A percentile compares a stretch with the other conserved stretches of the same genome.
Evolutionary conservation across 441 rosid species (phyloP).

Genomic region (Adansonia gregorii): DNA sequence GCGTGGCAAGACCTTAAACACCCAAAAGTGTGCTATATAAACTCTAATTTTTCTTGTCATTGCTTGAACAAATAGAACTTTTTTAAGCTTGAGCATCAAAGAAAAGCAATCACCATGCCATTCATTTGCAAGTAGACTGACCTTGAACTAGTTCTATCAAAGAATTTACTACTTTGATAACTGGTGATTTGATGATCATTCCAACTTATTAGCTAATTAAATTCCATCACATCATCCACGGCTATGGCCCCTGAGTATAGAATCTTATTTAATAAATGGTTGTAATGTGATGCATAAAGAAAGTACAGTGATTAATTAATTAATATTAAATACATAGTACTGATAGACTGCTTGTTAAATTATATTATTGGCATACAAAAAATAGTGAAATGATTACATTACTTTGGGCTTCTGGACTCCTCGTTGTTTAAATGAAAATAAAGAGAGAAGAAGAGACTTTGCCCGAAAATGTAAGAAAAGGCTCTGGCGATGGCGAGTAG

Average conservation of each 20-base stretch:
- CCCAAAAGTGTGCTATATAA: neutral
- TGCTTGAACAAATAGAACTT: neutral
- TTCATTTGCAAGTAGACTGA: neutral
- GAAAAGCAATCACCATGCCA: neutral
- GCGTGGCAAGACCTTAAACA: neutral
- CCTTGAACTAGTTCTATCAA: neutral
- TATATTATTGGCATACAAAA: neutral
- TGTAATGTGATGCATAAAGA: neutral
- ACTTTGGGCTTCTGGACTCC: neutral
- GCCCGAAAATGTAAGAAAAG: constrained; percentile 15
- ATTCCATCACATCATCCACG: neutral
- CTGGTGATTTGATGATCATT: neutral
- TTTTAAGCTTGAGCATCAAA: neutral
- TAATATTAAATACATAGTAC: neutral
- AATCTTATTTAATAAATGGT: neutral
- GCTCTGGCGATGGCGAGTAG: neutral
- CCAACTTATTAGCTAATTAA: neutral
- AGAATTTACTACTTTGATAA: neutral
- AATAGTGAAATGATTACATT: neutral
- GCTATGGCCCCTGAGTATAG: neutral
- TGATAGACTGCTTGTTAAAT: neutral
- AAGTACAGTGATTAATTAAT: neutral
- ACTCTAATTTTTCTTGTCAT: neutral
- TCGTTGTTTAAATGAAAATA: neutral
- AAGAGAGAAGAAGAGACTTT: neutral